A percentile compares a stretch with the other conserved stretches of the same genome.
phyloP scores from a whole-genome alignment of 2,329 filamentous ascomycete genomes.

The Aspergillus sp. region DNA sequence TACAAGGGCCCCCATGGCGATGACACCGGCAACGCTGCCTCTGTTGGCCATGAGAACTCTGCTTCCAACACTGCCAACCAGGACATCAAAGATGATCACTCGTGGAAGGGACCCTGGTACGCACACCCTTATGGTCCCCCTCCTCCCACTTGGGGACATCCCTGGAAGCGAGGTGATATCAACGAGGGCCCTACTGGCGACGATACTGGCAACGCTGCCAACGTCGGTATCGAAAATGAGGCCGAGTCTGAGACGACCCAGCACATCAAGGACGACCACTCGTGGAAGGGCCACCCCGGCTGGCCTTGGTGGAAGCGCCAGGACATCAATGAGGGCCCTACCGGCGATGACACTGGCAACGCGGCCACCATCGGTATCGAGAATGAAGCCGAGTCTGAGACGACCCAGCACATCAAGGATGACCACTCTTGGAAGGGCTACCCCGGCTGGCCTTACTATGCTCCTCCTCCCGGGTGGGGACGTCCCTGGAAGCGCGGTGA shows the following conservation, averaged over 20 bases:
- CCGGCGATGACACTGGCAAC: conserved; percentile 8
- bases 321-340: conserved; percentile 5
- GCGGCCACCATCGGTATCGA: not conserved
- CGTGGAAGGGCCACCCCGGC: not conserved
- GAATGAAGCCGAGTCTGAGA: not conserved
- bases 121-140: too few relatives aligned
- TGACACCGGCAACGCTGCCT: conserved; percentile 7
- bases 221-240: not conserved
- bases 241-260: not conserved
- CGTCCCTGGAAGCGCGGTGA: not conserved
- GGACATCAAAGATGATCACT: conserved; percentile 1
- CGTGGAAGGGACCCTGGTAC: not conserved
- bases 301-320: not conserved
- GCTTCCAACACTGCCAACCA: not conserved
- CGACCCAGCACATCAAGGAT: not conserved
- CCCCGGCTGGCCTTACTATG: conserved; percentile 13
- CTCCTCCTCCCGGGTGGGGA: too few relatives aligned
- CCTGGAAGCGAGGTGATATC: not conserved
- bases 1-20: conserved; percentile 2
- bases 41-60: not conserved
- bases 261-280: conserved; percentile 1
- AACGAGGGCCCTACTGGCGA: conserved; percentile 1
- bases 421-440: not conserved
- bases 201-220: conserved; percentile 6
- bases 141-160: not conserved